Percentiles rank a stretch among this genome's conserved stretches.
These are phyloP conservation scores for Suillus hirtellus DNA, from an alignment of 768 basidiomycete species.

Conservation along the genomic window DNA sequence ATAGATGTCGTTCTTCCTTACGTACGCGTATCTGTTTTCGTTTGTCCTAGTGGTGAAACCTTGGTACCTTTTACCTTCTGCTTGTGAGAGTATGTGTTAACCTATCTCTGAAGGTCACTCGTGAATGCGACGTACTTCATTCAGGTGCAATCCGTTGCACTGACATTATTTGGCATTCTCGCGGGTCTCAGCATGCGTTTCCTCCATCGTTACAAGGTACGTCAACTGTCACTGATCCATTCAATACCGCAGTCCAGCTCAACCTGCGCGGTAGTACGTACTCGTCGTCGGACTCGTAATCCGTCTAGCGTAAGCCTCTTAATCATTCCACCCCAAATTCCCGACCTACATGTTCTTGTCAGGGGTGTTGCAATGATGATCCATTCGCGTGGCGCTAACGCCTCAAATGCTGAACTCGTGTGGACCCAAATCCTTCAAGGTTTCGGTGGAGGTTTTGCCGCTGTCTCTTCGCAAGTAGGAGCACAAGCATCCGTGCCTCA, in stretches of 20 bases:
- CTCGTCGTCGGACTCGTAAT: slow-evolving; percentile 59
- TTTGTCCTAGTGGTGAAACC: slow-evolving; percentile 57
- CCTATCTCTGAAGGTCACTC: slow-evolving; percentile 44
- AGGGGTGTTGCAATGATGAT: slow-evolving; percentile 72
- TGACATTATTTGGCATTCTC: slow-evolving; percentile 63
- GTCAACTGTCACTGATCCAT: neutral
- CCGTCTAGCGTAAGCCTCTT: slow-evolving; percentile 45
- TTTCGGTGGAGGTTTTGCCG: slow-evolving; percentile 71
- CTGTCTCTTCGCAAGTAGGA: slow-evolving; percentile 54
- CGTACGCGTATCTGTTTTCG: slow-evolving; percentile 73
- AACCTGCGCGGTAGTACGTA: slow-evolving; percentile 34
- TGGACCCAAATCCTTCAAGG: slow-evolving; percentile 73
- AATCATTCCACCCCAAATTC: neutral
- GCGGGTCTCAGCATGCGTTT: slow-evolving; percentile 59
- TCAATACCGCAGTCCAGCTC: neutral
- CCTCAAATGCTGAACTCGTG: slow-evolving; percentile 55
- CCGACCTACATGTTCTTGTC: slow-evolving; percentile 4
- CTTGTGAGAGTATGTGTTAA: neutral
- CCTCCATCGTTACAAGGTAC: slow-evolving; percentile 56
- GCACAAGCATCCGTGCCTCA: slow-evolving; percentile 69
- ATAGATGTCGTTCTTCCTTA: slow-evolving; percentile 65
- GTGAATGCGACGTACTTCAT: slow-evolving; percentile 64
- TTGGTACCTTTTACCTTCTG: slow-evolving; percentile 33
- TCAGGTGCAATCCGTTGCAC: slow-evolving; percentile 56
- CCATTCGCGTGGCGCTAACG: slow-evolving; percentile 62